Evolutionary conservation across 2,329 filamentous ascomycete genomes (phyloP).

Genomic region (Aspergillus ustus): DNA sequence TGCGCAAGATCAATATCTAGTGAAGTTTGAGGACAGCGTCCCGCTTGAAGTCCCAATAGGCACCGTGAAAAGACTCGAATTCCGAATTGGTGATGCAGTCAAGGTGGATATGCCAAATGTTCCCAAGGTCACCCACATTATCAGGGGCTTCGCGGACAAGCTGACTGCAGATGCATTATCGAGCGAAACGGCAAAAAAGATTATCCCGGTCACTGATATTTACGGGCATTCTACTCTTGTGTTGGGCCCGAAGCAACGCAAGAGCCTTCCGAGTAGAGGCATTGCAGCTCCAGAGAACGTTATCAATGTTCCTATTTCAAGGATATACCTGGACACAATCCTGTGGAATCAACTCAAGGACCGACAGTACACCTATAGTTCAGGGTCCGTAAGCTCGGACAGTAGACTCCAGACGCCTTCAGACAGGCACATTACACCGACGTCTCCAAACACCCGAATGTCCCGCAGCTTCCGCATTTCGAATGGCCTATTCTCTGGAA

Average conservation of each 20-base stretch:
- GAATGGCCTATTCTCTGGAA: conserved; percentile 69
- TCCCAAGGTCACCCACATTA: conserved; percentile 49
- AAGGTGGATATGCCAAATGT: conserved; percentile 51
- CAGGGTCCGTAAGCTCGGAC: conserved; percentile 24
- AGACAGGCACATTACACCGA: conserved; percentile 44
- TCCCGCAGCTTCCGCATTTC: conserved; percentile 44
- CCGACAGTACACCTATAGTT: conserved; percentile 40
- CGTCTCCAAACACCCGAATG: conserved; percentile 56
- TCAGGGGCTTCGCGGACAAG: conserved; percentile 47
- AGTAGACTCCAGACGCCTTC: conserved; percentile 42
- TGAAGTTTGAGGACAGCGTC: conserved; percentile 51
- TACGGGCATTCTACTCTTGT: conserved; percentile 49
- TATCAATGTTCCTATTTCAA: conserved; percentile 49
- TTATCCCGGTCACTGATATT: conserved; percentile 45
- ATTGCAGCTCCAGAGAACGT: conserved; percentile 34
- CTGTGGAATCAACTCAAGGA: conserved; percentile 53
- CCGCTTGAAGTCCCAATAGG: conserved; percentile 46
- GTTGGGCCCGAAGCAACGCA: conserved; percentile 48
- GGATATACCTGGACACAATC: conserved; percentile 52
- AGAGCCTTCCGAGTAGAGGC: conserved; percentile 43
- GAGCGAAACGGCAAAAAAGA: conserved; percentile 29
- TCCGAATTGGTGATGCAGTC: conserved; percentile 51
- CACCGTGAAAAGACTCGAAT: conserved; percentile 50
- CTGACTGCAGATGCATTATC: conserved; percentile 34
- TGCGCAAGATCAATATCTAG: conserved; percentile 47